Evolutionary conservation across 208 protist genomes (phyloP).

Genomic region (Pavlovales sp.): DNA sequence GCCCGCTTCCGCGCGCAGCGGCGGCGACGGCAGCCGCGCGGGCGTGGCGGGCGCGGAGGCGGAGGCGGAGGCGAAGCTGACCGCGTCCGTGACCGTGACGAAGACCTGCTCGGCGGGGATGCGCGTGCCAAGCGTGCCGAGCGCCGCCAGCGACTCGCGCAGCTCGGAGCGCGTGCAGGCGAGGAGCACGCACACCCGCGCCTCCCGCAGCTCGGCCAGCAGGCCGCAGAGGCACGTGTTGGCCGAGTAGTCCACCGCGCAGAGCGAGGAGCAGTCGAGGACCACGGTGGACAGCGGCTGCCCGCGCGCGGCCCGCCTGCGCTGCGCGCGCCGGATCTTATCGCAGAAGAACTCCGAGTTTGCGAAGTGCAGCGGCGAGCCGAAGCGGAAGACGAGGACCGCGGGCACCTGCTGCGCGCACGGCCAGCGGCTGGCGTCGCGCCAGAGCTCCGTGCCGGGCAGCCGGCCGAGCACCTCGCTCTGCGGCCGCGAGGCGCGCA

Average conservation of each 20-base stretch:
- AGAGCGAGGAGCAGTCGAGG: background rate
- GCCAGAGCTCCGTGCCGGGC: conserved; percentile 27
- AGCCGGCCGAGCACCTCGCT: conserved; percentile 35
- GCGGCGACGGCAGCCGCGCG: too few relatives aligned
- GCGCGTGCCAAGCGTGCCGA: background rate
- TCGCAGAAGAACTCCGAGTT: conserved; percentile 20
- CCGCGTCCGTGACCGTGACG: background rate
- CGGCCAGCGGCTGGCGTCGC: background rate
- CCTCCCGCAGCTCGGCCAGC: background rate
- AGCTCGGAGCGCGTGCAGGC: background rate
- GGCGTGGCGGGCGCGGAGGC: too few relatives aligned
- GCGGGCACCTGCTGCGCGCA: background rate
- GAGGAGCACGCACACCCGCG: background rate
- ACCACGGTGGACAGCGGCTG: background rate
- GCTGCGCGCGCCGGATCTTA: background rate
- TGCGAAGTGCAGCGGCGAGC: conserved; percentile 40
- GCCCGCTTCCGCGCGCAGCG: too few relatives aligned
- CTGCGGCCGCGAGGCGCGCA: conserved; percentile 15
- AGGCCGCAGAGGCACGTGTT: background rate
- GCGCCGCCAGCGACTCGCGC: background rate
- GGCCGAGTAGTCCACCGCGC: background rate
- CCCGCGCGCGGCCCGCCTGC: too few relatives aligned
- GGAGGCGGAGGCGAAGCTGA: too few relatives aligned
- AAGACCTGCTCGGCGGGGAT: background rate
- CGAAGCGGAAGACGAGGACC: conserved; percentile 32